Conservation (phyloP, 805 yeast species). For the Starmerella vaccinii region DNA sequence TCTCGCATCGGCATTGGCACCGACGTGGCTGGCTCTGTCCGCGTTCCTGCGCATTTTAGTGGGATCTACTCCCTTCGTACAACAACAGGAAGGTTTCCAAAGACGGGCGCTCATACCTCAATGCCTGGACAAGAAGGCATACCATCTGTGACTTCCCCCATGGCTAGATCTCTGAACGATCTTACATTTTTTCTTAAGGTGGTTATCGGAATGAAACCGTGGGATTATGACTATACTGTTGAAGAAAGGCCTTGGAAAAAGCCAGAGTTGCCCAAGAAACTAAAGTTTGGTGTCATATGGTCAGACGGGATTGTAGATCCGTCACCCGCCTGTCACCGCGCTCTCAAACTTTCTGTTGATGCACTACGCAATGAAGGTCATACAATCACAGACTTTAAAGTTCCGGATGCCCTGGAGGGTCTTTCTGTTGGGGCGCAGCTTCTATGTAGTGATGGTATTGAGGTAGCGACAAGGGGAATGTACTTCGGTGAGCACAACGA, state of each 20-base stretch:
- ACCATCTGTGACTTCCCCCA: slow-evolving; percentile 1
- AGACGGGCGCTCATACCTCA: slow-evolving; percentile 33
- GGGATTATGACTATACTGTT: slow-evolving; percentile 42
- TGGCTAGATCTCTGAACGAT: slow-evolving; percentile 39
- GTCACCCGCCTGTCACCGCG: slow-evolving; percentile 39
- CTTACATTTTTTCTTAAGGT: slow-evolving; percentile 41
- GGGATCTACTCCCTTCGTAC: slow-evolving; percentile 45
- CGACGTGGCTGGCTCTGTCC: slow-evolving; percentile 48
- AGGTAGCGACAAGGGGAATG: slow-evolving; percentile 27
- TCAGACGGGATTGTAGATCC: slow-evolving; percentile 44
- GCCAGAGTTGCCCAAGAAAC: slow-evolving; percentile 32
- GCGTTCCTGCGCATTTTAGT: slow-evolving; percentile 45
- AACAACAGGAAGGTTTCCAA: slow-evolving; percentile 41
- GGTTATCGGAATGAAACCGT: slow-evolving; percentile 42
- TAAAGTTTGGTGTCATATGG: slow-evolving; percentile 41
- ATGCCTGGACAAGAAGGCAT: slow-evolving; percentile 37
- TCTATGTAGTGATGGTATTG: slow-evolving; percentile 32
- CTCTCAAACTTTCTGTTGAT: slow-evolving; percentile 33
- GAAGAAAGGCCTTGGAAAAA: slow-evolving; percentile 45
- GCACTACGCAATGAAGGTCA: slow-evolving; percentile 39
- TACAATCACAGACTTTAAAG: slow-evolving; percentile 37
- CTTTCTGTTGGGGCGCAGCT: slow-evolving; percentile 45
- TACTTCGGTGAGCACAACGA: slow-evolving; percentile 32
- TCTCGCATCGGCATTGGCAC: slow-evolving; percentile 45
- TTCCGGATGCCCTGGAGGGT: slow-evolving; percentile 48